Conservation (phyloP, 2,329 filamentous ascomycete genomes). For the Xylariaceae sp. region DNA sequence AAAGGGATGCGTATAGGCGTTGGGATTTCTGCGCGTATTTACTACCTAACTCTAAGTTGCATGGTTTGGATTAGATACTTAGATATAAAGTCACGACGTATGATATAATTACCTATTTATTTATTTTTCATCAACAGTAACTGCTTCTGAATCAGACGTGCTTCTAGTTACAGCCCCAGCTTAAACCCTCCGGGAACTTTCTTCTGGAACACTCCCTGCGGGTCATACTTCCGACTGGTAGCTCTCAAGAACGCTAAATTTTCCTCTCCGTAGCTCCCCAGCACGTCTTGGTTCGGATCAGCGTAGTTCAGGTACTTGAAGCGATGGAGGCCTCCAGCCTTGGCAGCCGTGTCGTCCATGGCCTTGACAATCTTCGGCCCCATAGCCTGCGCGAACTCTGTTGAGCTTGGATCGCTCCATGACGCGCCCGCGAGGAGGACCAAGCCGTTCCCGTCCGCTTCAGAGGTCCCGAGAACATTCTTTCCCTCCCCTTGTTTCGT, state of each 20-base stretch:
- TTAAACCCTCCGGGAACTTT: conserved; percentile 23
- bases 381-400: background rate
- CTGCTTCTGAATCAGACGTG: too few species aligned
- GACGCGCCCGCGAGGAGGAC: conserved; percentile 12
- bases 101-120: too few species aligned
- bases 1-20: too few species aligned
- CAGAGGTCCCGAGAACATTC: conserved; percentile 13
- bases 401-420: conserved; percentile 12
- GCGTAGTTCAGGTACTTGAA: conserved; percentile 26
- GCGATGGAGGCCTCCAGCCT: conserved; percentile 6
- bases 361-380: background rate
- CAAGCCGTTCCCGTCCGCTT: conserved; percentile 15
- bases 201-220: conserved; percentile 20
- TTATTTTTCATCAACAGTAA: too few species aligned
- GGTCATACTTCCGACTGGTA: conserved; percentile 17
- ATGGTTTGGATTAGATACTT: too few species aligned
- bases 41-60: too few species aligned
- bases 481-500: conserved; percentile 1
- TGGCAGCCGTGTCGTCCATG: conserved; percentile 13
- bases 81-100: too few species aligned
- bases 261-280: conserved; percentile 18
- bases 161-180: too few species aligned
- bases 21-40: too few species aligned
- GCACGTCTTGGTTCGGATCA: conserved; percentile 10
- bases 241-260: conserved; percentile 9